Percentiles rank a stretch among this genome's conserved stretches.
Evolutionary conservation across 73 alveolate genomes (phyloP).

Genomic region (Loxodes magnus): DNA sequence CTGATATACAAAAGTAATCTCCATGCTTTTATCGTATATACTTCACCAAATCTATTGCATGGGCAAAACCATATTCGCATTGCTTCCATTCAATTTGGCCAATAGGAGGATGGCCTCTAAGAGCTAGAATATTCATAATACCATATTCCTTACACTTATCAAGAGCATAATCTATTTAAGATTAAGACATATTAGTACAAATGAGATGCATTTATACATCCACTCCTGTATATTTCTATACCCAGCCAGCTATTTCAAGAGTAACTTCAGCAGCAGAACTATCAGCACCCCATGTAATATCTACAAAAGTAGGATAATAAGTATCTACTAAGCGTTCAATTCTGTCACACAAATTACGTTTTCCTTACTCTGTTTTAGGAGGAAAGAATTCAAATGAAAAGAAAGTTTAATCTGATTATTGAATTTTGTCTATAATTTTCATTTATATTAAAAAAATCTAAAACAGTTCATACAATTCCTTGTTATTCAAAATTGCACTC

Average conservation of each 20-base stretch:
- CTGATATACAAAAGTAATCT: conserved; percentile 67
- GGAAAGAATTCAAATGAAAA: conserved; percentile 80
- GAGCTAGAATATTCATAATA: conserved; percentile 56
- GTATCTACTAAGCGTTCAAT: conserved; percentile 36
- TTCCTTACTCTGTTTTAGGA: conserved; percentile 63
- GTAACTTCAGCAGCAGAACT: conserved; percentile 57
- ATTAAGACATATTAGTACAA: conserved; percentile 56
- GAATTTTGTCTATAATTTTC: no score
- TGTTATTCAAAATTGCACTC: no score
- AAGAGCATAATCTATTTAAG: conserved; percentile 33
- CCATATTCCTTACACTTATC: conserved; percentile 47
- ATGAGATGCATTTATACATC: conserved; percentile 81
- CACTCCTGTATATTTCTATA: conserved; percentile 45
- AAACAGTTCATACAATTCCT: no score
- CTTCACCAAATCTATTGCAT: conserved; percentile 42
- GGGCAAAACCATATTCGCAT: conserved; percentile 45
- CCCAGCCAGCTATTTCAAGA: conserved; percentile 41
- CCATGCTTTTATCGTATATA: conserved; percentile 44
- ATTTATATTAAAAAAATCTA: no score
- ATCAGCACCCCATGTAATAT: conserved; percentile 81
- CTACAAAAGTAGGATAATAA: conserved; percentile 60
- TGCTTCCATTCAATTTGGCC: conserved; percentile 54
- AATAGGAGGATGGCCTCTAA: conserved; percentile 79
- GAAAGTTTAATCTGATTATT: no score
- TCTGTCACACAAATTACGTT: conserved; percentile 37